Evolutionary conservation across 768 basidiomycete species (phyloP), one percentile per base, ranked within the genome.

Genomic region (Rhodotorula paludigena): DNA sequence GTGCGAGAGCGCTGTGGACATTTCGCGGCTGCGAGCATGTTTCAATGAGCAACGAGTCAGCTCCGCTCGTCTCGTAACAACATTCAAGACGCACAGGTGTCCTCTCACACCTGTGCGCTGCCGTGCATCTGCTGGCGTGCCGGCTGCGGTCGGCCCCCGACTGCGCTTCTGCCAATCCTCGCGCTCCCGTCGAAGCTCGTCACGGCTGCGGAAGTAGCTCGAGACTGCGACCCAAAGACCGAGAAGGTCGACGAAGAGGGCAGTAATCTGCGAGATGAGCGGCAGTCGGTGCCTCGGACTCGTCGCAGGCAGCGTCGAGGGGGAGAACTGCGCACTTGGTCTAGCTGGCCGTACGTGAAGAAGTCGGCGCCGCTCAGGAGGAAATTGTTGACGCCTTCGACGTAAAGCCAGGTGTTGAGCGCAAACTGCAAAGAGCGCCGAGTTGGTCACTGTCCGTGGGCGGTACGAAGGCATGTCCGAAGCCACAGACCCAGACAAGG

Each of bases 171-270:
- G n/a, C n/a, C n/a, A n/a, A n/a, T n/a, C n/a, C n/a, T n/a, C n/a
- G n/a, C n/a, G n/a, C n/a, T n/a, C n/a, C n/a, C n/a, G n/a, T n/a
- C 53, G 53, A 35, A 64, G 56, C 30, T 64, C 47, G 23, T 57
- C 55, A 5, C 47, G 44, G 25, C 36, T 51, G 18, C 10, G 2
- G n/a, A 57, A 32, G 33, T 64, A 64, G 28, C 47, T 20, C 10
- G 7, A 15, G 38, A 47, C 18, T 25, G 54, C 65, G 11, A 30
- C 15, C 7, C 21, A 20, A 39, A 61, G 39, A 25, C 47, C 59
- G 47, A 66, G 54, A 3, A 66, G n/a, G 35, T 56, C 54, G 9
- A 47, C 30, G n/a, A 60, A 61, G 28, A 66, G 47, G 18, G 65
- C 65, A 2, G 59, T 61, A 39, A 66, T 15, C 48, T 66, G 51